Evolutionary conservation across 1,284 basidiomycete species (phyloP).

Genomic region (Sparassis latifolia): DNA sequence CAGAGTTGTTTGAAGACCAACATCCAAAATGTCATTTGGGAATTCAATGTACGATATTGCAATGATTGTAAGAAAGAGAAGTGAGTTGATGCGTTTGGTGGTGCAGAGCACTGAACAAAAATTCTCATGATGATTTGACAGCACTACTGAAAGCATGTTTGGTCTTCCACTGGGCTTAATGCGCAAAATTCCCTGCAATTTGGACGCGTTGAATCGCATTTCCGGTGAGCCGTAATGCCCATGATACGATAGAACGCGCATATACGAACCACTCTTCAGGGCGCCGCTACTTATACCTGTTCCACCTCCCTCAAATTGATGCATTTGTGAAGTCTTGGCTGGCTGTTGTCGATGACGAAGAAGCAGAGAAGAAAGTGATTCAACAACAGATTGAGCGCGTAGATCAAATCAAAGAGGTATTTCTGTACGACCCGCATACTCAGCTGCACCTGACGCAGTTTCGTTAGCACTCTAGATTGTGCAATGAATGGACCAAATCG

Average conservation of each 20-base stretch:
- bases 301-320: too few relatives aligned
- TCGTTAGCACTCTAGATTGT: neutral
- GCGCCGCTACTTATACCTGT: too few relatives aligned
- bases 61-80: slow-evolving; percentile 5
- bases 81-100: neutral
- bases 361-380: too few relatives aligned
- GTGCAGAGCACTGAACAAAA: neutral
- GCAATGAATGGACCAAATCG: neutral
- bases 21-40: slow-evolving; percentile 8
- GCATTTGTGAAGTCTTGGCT: too few relatives aligned
- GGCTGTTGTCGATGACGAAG: too few relatives aligned
- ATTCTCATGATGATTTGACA: neutral
- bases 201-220: neutral
- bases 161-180: neutral
- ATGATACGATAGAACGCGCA: neutral
- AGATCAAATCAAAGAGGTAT: too few relatives aligned
- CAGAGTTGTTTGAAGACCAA: slow-evolving; percentile 10
- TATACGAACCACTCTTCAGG: neutral
- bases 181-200: neutral
- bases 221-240: too few relatives aligned
- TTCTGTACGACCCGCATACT: neutral
- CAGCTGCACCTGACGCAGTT: neutral
- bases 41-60: slow-evolving; percentile 11
- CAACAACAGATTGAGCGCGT: too few relatives aligned
- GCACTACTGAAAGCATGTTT: neutral